Evolutionary conservation across 208 protist species (phyloP), one percentile per base, ranked within the genome.

Genomic region (Crithidia thermophila): DNA sequence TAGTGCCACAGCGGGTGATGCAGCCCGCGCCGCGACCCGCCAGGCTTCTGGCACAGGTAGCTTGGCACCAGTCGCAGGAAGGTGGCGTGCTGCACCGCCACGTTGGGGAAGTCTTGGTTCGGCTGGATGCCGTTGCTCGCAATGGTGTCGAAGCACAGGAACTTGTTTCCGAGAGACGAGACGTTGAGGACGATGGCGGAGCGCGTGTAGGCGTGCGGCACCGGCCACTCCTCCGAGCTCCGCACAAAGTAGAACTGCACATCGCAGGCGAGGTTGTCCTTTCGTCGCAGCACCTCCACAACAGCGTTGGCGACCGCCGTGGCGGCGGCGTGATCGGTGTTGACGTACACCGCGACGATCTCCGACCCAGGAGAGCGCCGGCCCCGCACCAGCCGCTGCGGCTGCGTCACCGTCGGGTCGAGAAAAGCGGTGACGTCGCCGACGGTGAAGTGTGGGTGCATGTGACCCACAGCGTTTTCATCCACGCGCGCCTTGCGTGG

Each of bases 191-290:
- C 77, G 18, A 91, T 40, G 33, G 85, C 79, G 18, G 80, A 43
- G 36, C 85, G 70, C 13, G 79, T 79, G 70, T 86, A 86, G 13
- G 69, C 45, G 36, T 75, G 51, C 30, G 85, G 85, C 18, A 91
- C 62, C 13, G 82, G 85, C 81, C 82, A 88, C 40, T 79, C 39
- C 30, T 57, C 52, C 31, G 21, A 57, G 34, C 61, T 67, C 33
- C 77, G 66, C 13, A 91, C 74, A 79, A 88, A 91, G 57, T 82
- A 91, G 63, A 91, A 85, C 39, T 87, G 55, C 56, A 79, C 72
- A 67, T 91, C 85, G 64, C 77, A 84, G 16, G 72, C 66, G 28
- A 91, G 68, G 42, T 67, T 79, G 40, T 82, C 65, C 40, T 55
- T 70, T n/a, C 34, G 57, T 36, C 64, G 47, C 1, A 91, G 28